These are phyloP conservation scores for Trichoderma koningiopsis DNA, from an alignment of 2,329 filamentous ascomycete genomes.

Conservation along the genomic window DNA sequence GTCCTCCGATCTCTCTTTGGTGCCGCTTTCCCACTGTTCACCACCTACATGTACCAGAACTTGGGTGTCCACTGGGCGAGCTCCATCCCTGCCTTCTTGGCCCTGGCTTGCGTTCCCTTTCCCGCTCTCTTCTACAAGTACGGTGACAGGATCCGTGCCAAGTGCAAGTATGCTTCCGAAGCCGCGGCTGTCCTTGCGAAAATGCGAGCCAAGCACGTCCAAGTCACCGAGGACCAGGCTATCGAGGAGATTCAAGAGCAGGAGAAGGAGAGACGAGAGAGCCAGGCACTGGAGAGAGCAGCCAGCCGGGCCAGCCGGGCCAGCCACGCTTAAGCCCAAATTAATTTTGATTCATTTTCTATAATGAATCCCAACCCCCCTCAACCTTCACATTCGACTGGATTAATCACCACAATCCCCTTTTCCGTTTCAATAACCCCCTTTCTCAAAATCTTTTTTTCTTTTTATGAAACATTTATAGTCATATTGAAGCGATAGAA, in stretches of 20 bases:
- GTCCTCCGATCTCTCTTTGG: slow-evolving; percentile 73
- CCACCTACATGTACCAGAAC: slow-evolving; percentile 57
- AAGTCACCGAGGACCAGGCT: slow-evolving; percentile 36
- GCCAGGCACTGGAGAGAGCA: slow-evolving; percentile 25
- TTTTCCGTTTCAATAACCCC: neutral
- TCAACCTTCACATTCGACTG: neutral
- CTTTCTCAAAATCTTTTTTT: neutral
- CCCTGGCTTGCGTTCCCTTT: slow-evolving; percentile 70
- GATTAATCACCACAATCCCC: neutral
- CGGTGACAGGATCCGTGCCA: slow-evolving; percentile 61
- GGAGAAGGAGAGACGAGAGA: slow-evolving; percentile 34
- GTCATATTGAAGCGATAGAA: slow-evolving; percentile 11
- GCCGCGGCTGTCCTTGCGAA: slow-evolving; percentile 61
- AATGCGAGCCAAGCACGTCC: slow-evolving; percentile 41
- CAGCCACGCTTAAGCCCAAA: neutral
- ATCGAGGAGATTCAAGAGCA: slow-evolving; percentile 31
- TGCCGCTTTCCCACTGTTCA: slow-evolving; percentile 73
- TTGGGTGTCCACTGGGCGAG: slow-evolving; percentile 77
- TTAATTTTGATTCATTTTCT: neutral
- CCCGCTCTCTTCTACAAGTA: slow-evolving; percentile 78
- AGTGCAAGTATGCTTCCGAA: slow-evolving; percentile 70
- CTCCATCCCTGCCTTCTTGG: slow-evolving; percentile 72
- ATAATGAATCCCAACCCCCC: neutral
- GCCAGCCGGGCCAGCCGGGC: slow-evolving; percentile 3
- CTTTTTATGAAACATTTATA: neutral